A percentile compares a stretch with the other conserved stretches of the same genome.
phyloP scores from a whole-genome alignment of 2,329 filamentous ascomycete genomes.

The Aquanectria penicillioides region DNA sequence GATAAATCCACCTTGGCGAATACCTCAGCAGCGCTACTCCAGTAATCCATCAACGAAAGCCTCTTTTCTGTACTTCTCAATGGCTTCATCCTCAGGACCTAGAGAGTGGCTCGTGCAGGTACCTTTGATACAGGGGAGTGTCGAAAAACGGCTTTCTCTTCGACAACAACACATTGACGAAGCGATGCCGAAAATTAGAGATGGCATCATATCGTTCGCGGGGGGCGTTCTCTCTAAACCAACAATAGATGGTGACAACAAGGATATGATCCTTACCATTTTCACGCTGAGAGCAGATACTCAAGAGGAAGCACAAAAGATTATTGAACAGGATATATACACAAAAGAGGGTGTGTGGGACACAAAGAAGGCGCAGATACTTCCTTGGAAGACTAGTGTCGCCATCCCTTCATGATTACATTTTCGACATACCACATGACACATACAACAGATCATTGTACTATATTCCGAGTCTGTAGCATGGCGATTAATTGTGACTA shows the following conservation, averaged over 20 bases:
- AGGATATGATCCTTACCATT: neutral
- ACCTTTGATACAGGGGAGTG: neutral
- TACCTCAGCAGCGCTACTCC: too few species aligned
- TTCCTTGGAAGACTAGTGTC: conserved; percentile 6
- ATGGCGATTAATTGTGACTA: too few species aligned
- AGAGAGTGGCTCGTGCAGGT: conserved; percentile 10
- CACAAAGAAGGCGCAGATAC: neutral
- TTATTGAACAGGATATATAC: conserved; percentile 6
- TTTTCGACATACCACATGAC: too few species aligned
- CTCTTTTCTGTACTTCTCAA: neutral
- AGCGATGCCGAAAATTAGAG: conserved; percentile 1
- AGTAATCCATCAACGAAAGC: neutral
- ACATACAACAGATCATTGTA: too few species aligned
- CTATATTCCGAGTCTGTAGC: too few species aligned
- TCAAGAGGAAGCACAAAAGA: neutral
- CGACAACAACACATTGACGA: conserved; percentile 4
- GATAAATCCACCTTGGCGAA: too few species aligned
- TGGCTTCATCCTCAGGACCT: neutral
- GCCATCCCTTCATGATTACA: too few species aligned
- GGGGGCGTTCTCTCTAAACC: conserved; percentile 4
- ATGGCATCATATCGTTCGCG: conserved; percentile 2
- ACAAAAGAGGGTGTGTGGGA: neutral
- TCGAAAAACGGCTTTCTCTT: conserved; percentile 1
- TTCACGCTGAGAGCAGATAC: conserved; percentile 1
- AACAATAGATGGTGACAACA: conserved; percentile 1